Base-by-base conservation (phyloP, 1,284 basidiomycete genomes). In the Ceratobasidium theobromae region DNA sequence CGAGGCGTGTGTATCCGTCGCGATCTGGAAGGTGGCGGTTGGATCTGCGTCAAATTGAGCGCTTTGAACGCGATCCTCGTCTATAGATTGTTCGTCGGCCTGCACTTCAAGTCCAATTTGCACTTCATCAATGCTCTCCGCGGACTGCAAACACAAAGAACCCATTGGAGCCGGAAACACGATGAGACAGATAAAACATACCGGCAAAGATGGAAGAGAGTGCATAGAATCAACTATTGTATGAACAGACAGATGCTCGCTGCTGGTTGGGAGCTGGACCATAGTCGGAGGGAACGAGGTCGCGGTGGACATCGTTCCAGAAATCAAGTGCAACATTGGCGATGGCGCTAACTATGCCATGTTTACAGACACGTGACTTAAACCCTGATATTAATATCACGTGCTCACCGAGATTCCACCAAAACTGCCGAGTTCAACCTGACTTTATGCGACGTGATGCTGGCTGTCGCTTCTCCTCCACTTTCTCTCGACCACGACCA, bases 381-480 rank as follows among this genome's bases (percentile, higher is more conserved):
- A 8, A 38, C 35, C 35, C 5, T 23, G 1, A 28, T 14, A 49
- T 25, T 6, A 40, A 54, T 6, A 40, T 45, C 57, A 60, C 57
- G 57, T 60, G 46, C 21, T 21, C 4, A 58, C 38, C 32, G 57
- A 30, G 49, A 52, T 49, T 60, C 57, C 45, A 12, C 53, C 35
- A 54, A 48, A 38, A 60, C 45, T 52, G 49, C 49, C 28, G 27
- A 28, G 49, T 23, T 32, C 49, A 28, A 32, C 43, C 25, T 48
- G 28, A 3, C 30, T 49, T 38, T 32, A 46, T 45, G 45, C 43
- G 33, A 45, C 40, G 33, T 21, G 21, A 60, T 60, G 57, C 57
- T 60, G 14, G 57, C 57, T 16, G 46, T 60, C 27, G 57, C 57
- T 23, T 51, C 57, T 25, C 46, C 57, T 32, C 57, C 57, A 12